Base-by-base conservation (phyloP, 805 yeast genomes). In the Metschnikowia kofuensis region DNA sequence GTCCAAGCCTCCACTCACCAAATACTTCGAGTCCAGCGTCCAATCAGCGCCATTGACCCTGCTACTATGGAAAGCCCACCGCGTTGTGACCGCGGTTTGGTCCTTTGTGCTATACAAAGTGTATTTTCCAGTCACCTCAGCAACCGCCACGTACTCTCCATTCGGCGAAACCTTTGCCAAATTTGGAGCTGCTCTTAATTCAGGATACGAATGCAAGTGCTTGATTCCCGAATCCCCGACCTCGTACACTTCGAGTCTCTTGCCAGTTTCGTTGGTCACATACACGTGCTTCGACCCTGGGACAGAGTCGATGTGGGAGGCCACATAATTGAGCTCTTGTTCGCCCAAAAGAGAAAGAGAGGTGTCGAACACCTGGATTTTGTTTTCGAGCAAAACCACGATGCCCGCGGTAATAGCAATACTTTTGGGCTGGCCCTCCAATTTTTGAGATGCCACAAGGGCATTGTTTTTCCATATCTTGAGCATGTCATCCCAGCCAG, bases 51-150 rank as follows among this genome's bases (percentile, higher is more conserved):
- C 78, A 50, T 81, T 82, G 53, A 94, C 85, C 47, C 79, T 83
- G 48, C 96, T 85, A 2, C 91, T 87, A 65, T 94, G 97, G 82
- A 89, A 92, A 0, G 96, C 85, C 99, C 99, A 94, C 63, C 97
- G 80, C 0, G 95, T 82, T 2, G 98, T 89, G 35, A 83, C 77
- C 7, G 88, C 69, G 2, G 77, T 56, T 44, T 72, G 78, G 36
- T 82, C 83, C 2, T 64, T 65, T 7, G 82, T 64, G 54, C 81
- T 76, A 67, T 81, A 89, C 35, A 91, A 74, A n/a, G 84, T 68
- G 55, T 90, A 89, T 65, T 92, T 94, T 32, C 99, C 99, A 45
- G 85, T 75, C 6, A 76, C 75, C 60, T 91, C 97, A 45, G 97
- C 97, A 27, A 85, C 87, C 0, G 98, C 98, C 14, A 86, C 74